These are phyloP conservation scores for Cladosporium sp. DNA, from an alignment of 2,329 filamentous ascomycete genomes.

Conservation along the genomic window DNA sequence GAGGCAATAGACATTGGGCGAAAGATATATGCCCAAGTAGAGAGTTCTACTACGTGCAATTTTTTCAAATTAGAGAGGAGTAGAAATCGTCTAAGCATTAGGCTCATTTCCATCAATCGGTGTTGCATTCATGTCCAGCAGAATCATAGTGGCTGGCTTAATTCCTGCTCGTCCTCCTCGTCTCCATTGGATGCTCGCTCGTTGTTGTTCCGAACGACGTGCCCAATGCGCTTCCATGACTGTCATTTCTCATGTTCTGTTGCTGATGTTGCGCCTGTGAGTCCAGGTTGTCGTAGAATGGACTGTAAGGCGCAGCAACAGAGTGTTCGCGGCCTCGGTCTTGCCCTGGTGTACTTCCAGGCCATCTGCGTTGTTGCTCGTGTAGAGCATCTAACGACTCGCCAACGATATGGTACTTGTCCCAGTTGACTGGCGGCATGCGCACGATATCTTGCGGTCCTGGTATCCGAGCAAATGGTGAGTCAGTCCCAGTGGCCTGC, in stretches of 20 bases:
- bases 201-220: constrained; percentile 19
- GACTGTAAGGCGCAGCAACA: constrained; percentile 57
- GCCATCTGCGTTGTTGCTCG: constrained; percentile 68
- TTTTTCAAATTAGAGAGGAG: not conserved
- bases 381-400: constrained; percentile 81
- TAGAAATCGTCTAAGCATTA: not conserved
- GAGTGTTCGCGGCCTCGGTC: constrained; percentile 43
- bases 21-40: no score
- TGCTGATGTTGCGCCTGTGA: constrained; percentile 11
- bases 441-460: constrained; percentile 77
- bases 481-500: not conserved
- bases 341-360: constrained; percentile 34
- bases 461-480: constrained; percentile 62
- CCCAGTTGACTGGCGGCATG: constrained; percentile 89
- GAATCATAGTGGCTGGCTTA: constrained; percentile 2
- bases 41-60: no score
- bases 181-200: constrained; percentile 29
- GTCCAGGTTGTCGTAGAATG: constrained; percentile 50
- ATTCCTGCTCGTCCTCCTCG: constrained; percentile 22
- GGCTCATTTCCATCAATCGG: no score
- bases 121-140: not conserved
- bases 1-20: no score
- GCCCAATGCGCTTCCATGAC: not conserved
- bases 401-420: constrained; percentile 86
- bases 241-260: constrained; percentile 6